Evolutionary conservation across 139 green algal genomes (phyloP).

Genomic region (Volvox africanus): DNA sequence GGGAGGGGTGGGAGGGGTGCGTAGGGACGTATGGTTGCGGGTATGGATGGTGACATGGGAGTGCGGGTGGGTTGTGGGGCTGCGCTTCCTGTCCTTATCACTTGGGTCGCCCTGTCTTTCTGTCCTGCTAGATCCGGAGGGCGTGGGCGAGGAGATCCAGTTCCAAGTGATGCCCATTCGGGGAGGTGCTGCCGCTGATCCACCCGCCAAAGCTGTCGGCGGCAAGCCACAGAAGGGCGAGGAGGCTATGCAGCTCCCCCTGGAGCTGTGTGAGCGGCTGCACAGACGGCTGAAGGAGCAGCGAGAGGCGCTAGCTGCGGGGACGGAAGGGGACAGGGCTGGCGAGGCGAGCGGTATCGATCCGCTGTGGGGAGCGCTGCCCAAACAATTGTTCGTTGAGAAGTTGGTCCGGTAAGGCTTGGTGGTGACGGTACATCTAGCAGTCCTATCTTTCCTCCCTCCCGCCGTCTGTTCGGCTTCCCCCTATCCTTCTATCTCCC

Average conservation of each 20-base stretch:
- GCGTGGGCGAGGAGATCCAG: background rate
- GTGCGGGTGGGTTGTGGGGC: background rate
- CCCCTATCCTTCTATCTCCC: background rate
- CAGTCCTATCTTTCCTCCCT: too few species aligned
- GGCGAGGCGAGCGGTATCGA: background rate
- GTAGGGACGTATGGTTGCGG: background rate
- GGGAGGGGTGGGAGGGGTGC: background rate
- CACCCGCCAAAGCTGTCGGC: background rate
- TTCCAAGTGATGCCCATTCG: background rate
- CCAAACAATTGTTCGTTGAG: conserved; percentile 39
- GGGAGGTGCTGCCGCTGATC: background rate
- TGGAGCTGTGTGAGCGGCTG: conserved; percentile 31
- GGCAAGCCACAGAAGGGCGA: background rate
- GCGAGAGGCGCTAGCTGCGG: conserved; percentile 2
- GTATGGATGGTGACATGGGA: background rate
- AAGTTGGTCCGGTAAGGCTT: conserved; percentile 19
- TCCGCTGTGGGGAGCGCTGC: conserved; percentile 35
- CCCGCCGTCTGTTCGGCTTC: background rate
- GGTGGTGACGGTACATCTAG: background rate
- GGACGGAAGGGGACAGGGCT: background rate
- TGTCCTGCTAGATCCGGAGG: background rate
- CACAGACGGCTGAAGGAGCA: background rate
- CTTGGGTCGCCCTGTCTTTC: background rate
- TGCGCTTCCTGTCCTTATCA: background rate
- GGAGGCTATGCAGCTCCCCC: conserved; percentile 1